Evolutionary conservation across 345 rosid species (phyloP).

Genomic region (Eucalyptus marginata): DNA sequence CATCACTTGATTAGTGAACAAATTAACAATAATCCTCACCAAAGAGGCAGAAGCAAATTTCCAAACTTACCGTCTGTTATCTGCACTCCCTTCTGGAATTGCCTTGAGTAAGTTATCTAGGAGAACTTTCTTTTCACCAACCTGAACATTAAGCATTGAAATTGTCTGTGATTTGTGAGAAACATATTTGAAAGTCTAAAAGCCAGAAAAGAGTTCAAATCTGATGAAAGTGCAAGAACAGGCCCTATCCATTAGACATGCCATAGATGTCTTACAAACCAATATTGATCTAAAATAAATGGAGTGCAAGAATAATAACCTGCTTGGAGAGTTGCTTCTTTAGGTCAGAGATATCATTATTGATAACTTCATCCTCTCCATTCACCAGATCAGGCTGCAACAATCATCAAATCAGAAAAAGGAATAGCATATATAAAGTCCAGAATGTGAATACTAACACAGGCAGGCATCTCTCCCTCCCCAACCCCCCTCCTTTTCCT

Average conservation of each 20-base stretch:
- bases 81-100: constrained; percentile 14
- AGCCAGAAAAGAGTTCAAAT: neutral
- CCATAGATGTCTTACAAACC: neutral
- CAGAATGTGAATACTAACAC: neutral
- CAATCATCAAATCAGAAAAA: neutral
- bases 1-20: neutral
- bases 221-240: neutral
- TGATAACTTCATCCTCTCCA: constrained; percentile 34
- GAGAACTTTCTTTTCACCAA: constrained; percentile 16
- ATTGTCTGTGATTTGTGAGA: neutral
- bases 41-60: neutral
- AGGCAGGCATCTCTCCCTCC: neutral
- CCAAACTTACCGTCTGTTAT: constrained; percentile 18
- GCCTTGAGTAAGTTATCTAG: constrained; percentile 14
- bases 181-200: neutral
- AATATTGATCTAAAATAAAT: neutral
- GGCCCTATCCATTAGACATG: neutral
- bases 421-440: neutral
- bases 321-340: constrained; percentile 19
- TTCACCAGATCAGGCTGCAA: constrained; percentile 53
- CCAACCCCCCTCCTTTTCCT: neutral
- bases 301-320: constrained; percentile 8
- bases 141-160: constrained; percentile 4
- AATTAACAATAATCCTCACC: neutral
- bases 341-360: constrained; percentile 24